Conservation (phyloP, 2,329 filamentous ascomycete genomes). For the Zasmidium cellare region DNA sequence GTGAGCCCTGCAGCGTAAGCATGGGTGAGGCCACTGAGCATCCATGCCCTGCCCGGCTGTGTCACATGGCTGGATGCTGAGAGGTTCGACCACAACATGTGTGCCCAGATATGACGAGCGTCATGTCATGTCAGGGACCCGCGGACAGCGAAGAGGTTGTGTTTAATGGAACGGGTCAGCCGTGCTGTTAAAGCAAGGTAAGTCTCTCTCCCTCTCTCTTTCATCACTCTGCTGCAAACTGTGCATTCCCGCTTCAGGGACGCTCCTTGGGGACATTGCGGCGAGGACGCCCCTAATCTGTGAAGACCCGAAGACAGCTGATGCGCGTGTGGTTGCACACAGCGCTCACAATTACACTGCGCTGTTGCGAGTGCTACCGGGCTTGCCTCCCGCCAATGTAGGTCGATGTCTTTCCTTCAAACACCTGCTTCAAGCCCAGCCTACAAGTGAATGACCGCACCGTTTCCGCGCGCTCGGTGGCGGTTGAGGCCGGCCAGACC, state of each 20-base stretch:
- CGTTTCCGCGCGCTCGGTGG: neutral
- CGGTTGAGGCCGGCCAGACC: conserved; percentile 1
- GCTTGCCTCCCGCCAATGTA: neutral
- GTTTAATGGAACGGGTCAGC: neutral
- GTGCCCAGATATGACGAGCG: conserved; percentile 1
- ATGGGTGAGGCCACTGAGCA: neutral
- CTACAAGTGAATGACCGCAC: conserved; percentile 3
- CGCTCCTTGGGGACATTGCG: neutral
- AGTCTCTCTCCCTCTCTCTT: neutral
- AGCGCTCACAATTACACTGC: conserved; percentile 3
- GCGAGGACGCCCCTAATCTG: neutral
- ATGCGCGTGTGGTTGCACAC: conserved; percentile 7
- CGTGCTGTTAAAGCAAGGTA: conserved; percentile 5
- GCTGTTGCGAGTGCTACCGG: neutral
- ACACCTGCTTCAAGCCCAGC: neutral
- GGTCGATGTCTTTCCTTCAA: conserved; percentile 6
- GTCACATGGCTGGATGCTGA: neutral
- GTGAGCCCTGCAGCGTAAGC: too few species aligned
- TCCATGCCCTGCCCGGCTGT: neutral
- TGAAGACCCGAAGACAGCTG: neutral
- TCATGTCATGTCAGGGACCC: conserved; percentile 4
- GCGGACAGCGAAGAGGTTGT: neutral
- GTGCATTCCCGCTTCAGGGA: neutral
- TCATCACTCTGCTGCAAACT: conserved; percentile 1
- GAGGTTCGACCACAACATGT: neutral